phyloP scores from a whole-genome alignment of 2,329 filamentous ascomycete species.

The Verticillium nonalfalfae region DNA sequence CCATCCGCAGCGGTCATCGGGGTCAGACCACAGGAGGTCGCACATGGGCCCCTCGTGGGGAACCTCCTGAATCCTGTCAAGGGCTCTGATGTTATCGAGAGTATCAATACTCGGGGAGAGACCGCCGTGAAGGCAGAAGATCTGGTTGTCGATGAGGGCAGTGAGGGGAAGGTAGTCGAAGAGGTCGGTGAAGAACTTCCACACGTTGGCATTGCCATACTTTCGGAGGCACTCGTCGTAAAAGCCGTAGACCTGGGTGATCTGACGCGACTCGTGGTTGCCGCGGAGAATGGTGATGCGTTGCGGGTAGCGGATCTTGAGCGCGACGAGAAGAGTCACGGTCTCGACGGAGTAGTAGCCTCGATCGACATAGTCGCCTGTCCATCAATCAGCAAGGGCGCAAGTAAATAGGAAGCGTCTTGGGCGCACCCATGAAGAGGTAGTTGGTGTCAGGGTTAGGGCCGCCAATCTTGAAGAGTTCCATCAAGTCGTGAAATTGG shows the following conservation, averaged over 20 bases:
- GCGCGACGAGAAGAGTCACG: slow-evolving; percentile 87
- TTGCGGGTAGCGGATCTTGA: slow-evolving; percentile 97
- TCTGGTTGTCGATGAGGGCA: slow-evolving; percentile 97
- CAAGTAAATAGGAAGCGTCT: slow-evolving; percentile 11
- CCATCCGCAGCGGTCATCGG: slow-evolving; percentile 94
- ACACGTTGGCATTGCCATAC: slow-evolving; percentile 98
- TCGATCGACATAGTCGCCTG: slow-evolving; percentile 96
- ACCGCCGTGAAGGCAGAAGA: slow-evolving; percentile 97
- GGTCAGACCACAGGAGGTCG: slow-evolving; percentile 95
- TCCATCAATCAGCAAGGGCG: slow-evolving; percentile 1
- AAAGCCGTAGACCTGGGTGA: slow-evolving; percentile 98
- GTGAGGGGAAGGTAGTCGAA: slow-evolving; percentile 98
- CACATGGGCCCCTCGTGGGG: slow-evolving; percentile 98
- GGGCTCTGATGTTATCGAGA: slow-evolving; percentile 87
- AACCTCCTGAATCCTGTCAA: slow-evolving; percentile 97
- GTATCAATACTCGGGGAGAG: slow-evolving; percentile 95
- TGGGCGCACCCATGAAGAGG: slow-evolving; percentile 84
- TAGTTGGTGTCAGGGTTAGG: slow-evolving; percentile 99
- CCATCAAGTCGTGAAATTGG: slow-evolving; percentile 98
- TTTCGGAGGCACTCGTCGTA: slow-evolving; percentile 99
- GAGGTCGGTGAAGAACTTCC: slow-evolving; percentile 98
- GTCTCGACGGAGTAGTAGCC: slow-evolving; percentile 99
- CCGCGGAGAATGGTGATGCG: slow-evolving; percentile 98
- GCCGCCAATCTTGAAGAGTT: slow-evolving; percentile 97
- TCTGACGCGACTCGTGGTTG: slow-evolving; percentile 98